A percentile compares a stretch with the other conserved stretches of the same genome.
Evolutionary conservation across 1,139 yeast species (phyloP).

Genomic region (Debaryomyces nepalensis): DNA sequence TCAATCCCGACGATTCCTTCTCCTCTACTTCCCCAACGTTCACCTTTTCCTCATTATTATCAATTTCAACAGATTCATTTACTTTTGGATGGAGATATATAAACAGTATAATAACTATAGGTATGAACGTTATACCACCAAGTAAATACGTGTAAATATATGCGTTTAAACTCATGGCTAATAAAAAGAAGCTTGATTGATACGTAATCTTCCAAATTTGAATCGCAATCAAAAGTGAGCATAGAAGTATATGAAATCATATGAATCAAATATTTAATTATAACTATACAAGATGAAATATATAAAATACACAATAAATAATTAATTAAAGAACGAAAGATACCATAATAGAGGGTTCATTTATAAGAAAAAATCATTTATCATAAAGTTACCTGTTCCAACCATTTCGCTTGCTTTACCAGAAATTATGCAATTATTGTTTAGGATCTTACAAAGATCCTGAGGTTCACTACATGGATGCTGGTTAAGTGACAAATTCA

Average conservation of each 20-base stretch:
- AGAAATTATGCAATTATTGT: slow-evolving; percentile 49
- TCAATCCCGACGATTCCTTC: slow-evolving; percentile 59
- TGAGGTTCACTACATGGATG: slow-evolving; percentile 28
- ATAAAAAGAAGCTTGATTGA: not conserved
- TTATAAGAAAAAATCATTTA: slow-evolving; percentile 53
- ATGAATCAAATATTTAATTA: slow-evolving; percentile 1
- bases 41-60: slow-evolving; percentile 32
- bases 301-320: slow-evolving; percentile 11
- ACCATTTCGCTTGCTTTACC: slow-evolving; percentile 63
- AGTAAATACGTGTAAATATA: slow-evolving; percentile 45
- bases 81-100: slow-evolving; percentile 41
- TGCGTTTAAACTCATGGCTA: slow-evolving; percentile 23
- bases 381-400: slow-evolving; percentile 51
- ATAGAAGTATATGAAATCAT: no score
- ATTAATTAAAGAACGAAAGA: slow-evolving; percentile 9
- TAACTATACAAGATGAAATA: slow-evolving; percentile 13
- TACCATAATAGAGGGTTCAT: slow-evolving; percentile 11
- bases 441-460: slow-evolving; percentile 41
- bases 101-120: slow-evolving; percentile 48
- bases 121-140: slow-evolving; percentile 84
- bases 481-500: slow-evolving; percentile 42
- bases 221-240: not conserved
- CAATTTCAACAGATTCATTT: slow-evolving; percentile 16
- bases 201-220: slow-evolving; percentile 2
- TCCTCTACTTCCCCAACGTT: slow-evolving; percentile 71